Conservation (phyloP, 2,329 filamentous ascomycete species). For the Parascedosporium putredinis region DNA sequence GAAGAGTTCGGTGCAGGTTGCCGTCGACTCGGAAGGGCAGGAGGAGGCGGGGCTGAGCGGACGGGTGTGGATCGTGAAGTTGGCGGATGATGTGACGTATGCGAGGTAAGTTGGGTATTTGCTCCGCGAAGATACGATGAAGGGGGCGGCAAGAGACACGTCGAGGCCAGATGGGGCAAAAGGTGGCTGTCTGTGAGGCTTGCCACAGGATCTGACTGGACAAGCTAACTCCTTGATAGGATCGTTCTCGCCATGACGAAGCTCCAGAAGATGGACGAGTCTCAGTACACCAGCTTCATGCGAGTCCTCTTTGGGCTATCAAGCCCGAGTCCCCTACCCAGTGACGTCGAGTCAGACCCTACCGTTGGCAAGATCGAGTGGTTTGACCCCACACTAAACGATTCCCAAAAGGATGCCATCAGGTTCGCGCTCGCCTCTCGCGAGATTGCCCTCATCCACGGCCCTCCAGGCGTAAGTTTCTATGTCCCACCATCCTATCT, state of each 20-base stretch:
- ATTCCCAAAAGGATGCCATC: slow-evolving; percentile 58
- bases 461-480: slow-evolving; percentile 64
- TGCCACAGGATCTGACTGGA: too few species aligned
- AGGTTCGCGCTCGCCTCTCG: slow-evolving; percentile 73
- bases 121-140: background rate
- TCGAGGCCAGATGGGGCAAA: too few species aligned
- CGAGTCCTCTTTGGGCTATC: slow-evolving; percentile 52
- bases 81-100: slow-evolving; percentile 60
- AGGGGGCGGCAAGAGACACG: background rate
- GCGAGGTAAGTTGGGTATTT: slow-evolving; percentile 30
- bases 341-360: slow-evolving; percentile 30
- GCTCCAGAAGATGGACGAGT: slow-evolving; percentile 45
- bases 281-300: slow-evolving; percentile 49
- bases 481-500: background rate
- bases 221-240: slow-evolving; percentile 20
- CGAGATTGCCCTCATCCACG: slow-evolving; percentile 85
- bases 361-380: slow-evolving; percentile 41
- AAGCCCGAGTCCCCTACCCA: slow-evolving; percentile 36
- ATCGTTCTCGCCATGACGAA: slow-evolving; percentile 55
- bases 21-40: slow-evolving; percentile 52
- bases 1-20: slow-evolving; percentile 50
- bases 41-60: slow-evolving; percentile 33
- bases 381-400: slow-evolving; percentile 52
- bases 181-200: too few species aligned
- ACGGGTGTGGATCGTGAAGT: slow-evolving; percentile 54